Evolutionary conservation across 164 flowering plant species (phyloP), one percentile per base, ranked within the genome.

Genomic region (Santalum album): DNA sequence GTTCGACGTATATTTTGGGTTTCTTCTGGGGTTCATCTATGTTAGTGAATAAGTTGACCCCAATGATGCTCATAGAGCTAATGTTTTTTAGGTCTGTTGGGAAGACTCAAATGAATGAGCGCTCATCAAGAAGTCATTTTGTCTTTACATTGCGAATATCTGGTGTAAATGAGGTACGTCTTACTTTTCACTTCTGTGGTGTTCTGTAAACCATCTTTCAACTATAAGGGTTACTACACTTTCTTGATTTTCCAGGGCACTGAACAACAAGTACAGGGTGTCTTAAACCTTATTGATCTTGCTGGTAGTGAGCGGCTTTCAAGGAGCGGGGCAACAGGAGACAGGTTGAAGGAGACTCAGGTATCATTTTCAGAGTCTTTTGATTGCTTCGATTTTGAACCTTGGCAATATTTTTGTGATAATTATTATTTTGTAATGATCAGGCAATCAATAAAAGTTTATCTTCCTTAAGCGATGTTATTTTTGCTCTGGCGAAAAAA

Each of bases 301-400:
- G 68, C 68, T 59, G 68, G 68, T 26, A 65, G 64, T 54, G 68
- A 65, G 55, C 58, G 68, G 6, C 63, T 64, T 25, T 57, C 68
- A 16, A 51, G 38, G 24, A 64, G 68, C 48, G 64, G 64, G 22
- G 29, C 68, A 42, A 59, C 68, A 1, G 68, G 68, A 4, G 68
- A 65, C 12, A 50, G 58, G 27, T 53, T 59, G 48, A 65, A 65
- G 58, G 68, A 65, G 36, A 59, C 68, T 27, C 57, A 58, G 67
- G 67, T 64, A 35, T 39, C 15, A 1, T 25, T 7, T 45, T n/a
- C 2, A 4, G 25, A 20, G 9, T 45, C 25, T 45, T 45, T 10
- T 12, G 21, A 20, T 20, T 29, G 34, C 4, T 29, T 29, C 4
- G 4, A 29, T 29, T 9, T 9, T 3, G 34, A 22, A 6, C 7